Evolutionary conservation across 352 stramenopile species (phyloP), one percentile per base, ranked within the genome.

Genomic region (Saprolegnia parasitica): DNA sequence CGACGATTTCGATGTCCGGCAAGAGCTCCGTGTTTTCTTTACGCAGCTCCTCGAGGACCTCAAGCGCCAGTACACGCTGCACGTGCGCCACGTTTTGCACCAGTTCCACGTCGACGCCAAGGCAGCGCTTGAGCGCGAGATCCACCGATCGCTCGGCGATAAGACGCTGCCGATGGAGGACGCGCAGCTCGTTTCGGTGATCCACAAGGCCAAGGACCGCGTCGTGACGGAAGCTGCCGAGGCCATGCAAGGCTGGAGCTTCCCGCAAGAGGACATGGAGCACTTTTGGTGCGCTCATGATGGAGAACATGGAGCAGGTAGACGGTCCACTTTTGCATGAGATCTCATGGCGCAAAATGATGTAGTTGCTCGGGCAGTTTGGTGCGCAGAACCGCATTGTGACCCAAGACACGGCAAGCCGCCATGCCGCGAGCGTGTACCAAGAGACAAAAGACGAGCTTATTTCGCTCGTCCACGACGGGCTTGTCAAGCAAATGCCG

Each of bases 321-420:
- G 72, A 81, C 80, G 42, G 1, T 23, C 20, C 8, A 0, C 32
- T 2, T 49, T 49, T 10, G 42, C 4, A 21, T 61, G n/a, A 49
- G 16, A 21, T 61, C 71, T n/a, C 20, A 46, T 56, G n/a, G 13
- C 26, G 23, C 50, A 63, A 55, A 60, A 20, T 42, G 63, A 52
- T 32, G 6, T 73, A 94, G 84, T 77, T 89, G 42, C 76, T 81
- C 8, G 83, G 90, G 61, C 75, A 87, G 40, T 92, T 90, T 55
- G 65, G 90, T 35, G 75, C 79, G 49, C 79, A 81, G 26, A 95
- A 95, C 45, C 68, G 77, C 47, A 77, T 89, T 40, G 56, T 91
- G 32, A 76, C 82, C 39, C 77, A 88, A 52, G 81, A 89, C 37
- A 78, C 78, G n/a, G 77, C 76, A 16, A 74, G 76, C 6, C 81